Conservation (phyloP, 1,284 basidiomycete genomes). For the Trichosporon inkin region DNA sequence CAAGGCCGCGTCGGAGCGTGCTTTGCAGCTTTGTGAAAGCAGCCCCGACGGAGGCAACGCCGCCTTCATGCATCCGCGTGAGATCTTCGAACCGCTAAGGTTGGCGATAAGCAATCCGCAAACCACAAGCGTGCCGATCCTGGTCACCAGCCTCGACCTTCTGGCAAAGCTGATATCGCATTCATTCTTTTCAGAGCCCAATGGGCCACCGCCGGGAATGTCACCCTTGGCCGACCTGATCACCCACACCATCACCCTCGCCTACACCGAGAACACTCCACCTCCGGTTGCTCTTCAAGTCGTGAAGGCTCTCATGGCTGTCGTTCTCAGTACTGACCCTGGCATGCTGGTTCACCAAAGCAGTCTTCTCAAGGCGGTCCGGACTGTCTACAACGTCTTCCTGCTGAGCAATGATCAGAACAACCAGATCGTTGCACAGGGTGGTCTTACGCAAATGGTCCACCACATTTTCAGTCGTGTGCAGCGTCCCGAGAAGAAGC, state of each 20-base stretch:
- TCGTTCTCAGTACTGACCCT: constrained; percentile 73
- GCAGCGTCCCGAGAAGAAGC: constrained; percentile 33
- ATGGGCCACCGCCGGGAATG: constrained; percentile 54
- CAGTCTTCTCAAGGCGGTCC: constrained; percentile 84
- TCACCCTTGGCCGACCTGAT: constrained; percentile 82
- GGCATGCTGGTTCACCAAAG: constrained; percentile 83
- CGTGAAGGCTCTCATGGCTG: constrained; percentile 82
- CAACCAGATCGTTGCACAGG: constrained; percentile 94
- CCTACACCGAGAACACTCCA: constrained; percentile 79
- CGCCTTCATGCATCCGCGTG: constrained; percentile 58
- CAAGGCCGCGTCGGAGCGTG: constrained; percentile 72
- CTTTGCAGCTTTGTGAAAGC: constrained; percentile 73
- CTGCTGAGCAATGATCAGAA: constrained; percentile 79
- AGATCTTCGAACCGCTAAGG: constrained; percentile 87
- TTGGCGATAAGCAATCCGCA: constrained; percentile 71
- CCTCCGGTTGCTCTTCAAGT: constrained; percentile 90
- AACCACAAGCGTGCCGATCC: constrained; percentile 81
- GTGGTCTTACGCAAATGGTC: constrained; percentile 93
- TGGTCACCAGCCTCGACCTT: constrained; percentile 91
- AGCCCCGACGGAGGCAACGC: constrained; percentile 59
- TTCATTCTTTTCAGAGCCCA: constrained; percentile 73
- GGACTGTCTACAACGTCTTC: constrained; percentile 96
- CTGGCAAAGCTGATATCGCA: constrained; percentile 94
- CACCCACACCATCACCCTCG: constrained; percentile 86
- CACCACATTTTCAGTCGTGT: constrained; percentile 84